Percentiles rank a stretch among this genome's conserved stretches.
Evolutionary conservation across 208 protist genomes (phyloP).

Genomic region (Blastocrithidia nonstop): DNA sequence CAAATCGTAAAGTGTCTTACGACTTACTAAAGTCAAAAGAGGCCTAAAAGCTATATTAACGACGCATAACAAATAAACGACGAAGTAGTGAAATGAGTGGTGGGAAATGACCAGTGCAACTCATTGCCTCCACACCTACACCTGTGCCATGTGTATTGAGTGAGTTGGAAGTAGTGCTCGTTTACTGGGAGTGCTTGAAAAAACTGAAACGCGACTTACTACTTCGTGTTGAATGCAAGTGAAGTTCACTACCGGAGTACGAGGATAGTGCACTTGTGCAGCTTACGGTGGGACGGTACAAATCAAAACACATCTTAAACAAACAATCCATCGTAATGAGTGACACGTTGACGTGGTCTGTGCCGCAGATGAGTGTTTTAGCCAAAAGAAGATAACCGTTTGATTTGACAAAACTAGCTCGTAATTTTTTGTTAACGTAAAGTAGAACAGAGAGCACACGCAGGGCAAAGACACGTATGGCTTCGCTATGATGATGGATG

Average conservation of each 20-base stretch:
- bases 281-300: constrained; percentile 25
- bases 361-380: constrained; percentile 28
- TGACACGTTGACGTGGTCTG: constrained; percentile 23
- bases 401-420: constrained; percentile 37
- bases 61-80: constrained; percentile 17
- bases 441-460: constrained; percentile 69
- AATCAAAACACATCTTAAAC: constrained; percentile 70
- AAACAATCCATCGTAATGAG: constrained; percentile 63
- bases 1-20: constrained; percentile 16
- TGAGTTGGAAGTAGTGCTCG: no score
- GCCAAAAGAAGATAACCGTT: constrained; percentile 55
- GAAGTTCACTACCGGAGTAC: no score
- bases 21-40: constrained; percentile 34
- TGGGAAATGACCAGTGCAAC: constrained; percentile 7
- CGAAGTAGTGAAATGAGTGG: constrained; percentile 25
- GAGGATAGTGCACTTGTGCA: constrained; percentile 5
- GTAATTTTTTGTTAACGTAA: constrained; percentile 33
- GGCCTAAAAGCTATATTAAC: constrained; percentile 68
- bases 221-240: no score
- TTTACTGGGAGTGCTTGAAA: no score
- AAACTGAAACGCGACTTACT: no score
- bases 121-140: neutral
- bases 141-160: no score
- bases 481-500: constrained; percentile 56
- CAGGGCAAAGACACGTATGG: constrained; percentile 59